Base-by-base conservation (phyloP, 139 green algal species). In the Haematococcus lacustris region DNA sequence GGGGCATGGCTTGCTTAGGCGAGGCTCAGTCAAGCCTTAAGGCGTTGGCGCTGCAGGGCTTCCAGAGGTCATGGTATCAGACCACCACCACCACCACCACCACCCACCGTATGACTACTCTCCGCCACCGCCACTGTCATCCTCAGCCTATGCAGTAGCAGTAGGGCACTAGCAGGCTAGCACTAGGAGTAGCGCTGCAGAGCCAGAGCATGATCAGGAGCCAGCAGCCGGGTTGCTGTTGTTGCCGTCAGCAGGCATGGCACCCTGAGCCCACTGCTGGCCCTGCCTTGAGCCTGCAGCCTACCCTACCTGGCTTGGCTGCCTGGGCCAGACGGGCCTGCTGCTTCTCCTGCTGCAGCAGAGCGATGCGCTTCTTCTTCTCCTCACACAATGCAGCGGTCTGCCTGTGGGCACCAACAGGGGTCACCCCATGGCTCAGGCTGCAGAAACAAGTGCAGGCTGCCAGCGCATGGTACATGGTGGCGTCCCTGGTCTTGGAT, bases 301-400 rank as follows among this genome's bases (percentile, higher is more conserved):
- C 68, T 40, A 91, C 70, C 38, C 86, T 73, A 32, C 88, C 64
- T 23, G 85, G 41, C 61, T 43, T 3, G 50, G 70, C 35, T 1
- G 38, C 38, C 37, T 41, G 37, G 40, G 7, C 23, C 71, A 40
- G 40, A 73, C 63, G 17, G 43, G 63, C 38, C 38, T 6, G 38
- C 64, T 68, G 68, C 65, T 79, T 30, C 68, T 90, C 85, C 41
- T 75, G 59, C n/a, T 77, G 62, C 1, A 79, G 63, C 37, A 76
- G 61, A 2, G 78, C 76, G 32, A 93, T 89, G 30, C 73, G 79
- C 39, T 82, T 78, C 71, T 80, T 82, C 82, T 96, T 93, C 66
- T 86, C 74, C 21, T 80, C 82, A 13, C 83, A 84, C 38, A 77
- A 76, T 25, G 89, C 76, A 38, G 87, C 53, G 3, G 82, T 77